phyloP scores from a whole-genome alignment of 805 yeast genomes.

The Yarrowia keelungensis region DNA sequence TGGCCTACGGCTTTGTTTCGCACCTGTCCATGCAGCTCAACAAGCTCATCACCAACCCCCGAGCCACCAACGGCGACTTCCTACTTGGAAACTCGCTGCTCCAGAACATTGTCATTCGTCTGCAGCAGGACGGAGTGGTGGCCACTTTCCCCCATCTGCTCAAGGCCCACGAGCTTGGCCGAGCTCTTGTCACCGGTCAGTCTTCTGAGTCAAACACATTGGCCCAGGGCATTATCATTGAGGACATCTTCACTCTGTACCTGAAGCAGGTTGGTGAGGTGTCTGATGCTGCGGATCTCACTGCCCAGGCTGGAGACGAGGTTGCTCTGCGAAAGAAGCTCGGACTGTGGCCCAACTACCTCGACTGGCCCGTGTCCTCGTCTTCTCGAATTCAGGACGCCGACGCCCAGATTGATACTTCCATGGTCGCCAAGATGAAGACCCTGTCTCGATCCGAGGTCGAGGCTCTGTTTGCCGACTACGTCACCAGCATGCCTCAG shows the following conservation, averaged over 20 bases:
- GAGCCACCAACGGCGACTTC: constrained; percentile 36
- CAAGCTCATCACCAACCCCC: constrained; percentile 18
- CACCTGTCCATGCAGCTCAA: constrained; percentile 18
- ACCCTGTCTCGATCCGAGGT: constrained; percentile 8
- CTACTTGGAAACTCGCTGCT: constrained; percentile 28
- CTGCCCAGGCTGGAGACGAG: constrained; percentile 16
- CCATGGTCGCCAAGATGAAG: constrained; percentile 27
- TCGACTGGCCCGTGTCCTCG: constrained; percentile 34
- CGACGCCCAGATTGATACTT: constrained; percentile 30
- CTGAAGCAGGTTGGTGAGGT: constrained; percentile 31
- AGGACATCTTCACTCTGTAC: constrained; percentile 24
- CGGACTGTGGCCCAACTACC: constrained; percentile 34
- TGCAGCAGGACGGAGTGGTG: constrained; percentile 37
- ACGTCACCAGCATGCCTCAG: constrained; percentile 29
- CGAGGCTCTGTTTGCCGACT: constrained; percentile 26
- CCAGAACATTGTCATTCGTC: constrained; percentile 23
- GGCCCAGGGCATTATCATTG: constrained; percentile 28
- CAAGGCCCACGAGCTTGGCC: constrained; percentile 30
- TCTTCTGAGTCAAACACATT: constrained; percentile 29
- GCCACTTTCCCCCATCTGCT: constrained; percentile 28
- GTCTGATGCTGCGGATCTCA: constrained; percentile 2
- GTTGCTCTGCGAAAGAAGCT: constrained; percentile 16
- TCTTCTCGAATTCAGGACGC: constrained; percentile 37
- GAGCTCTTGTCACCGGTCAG: constrained; percentile 22
- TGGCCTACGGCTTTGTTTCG: constrained; percentile 29